Percentiles rank a stretch among this genome's conserved stretches.
These are phyloP conservation scores for Candida morakotiae DNA, from an alignment of 805 yeast genomes.

Conservation along the genomic window DNA sequence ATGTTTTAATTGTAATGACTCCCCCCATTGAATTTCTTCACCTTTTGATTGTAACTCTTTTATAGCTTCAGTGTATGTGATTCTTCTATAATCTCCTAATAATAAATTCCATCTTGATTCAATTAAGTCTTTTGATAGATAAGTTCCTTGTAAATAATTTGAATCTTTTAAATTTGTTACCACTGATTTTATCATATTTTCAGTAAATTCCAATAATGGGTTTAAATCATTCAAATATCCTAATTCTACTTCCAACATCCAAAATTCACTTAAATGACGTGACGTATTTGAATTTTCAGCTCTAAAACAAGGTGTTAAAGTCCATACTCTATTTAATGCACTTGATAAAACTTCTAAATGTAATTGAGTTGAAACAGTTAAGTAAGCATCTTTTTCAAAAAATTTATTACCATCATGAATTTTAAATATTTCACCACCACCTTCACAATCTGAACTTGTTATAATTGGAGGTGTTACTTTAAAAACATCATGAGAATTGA, in stretches of 20 bases:
- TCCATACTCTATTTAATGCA: slow-evolving; percentile 80
- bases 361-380: slow-evolving; percentile 89
- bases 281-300: slow-evolving; percentile 91
- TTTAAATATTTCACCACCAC: slow-evolving; percentile 88
- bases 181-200: slow-evolving; percentile 60
- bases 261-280: slow-evolving; percentile 89
- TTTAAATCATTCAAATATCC: slow-evolving; percentile 56
- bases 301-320: slow-evolving; percentile 85
- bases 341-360: slow-evolving; percentile 80
- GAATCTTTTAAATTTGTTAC: slow-evolving; percentile 13
- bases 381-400: slow-evolving; percentile 62
- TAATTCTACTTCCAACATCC: slow-evolving; percentile 96
- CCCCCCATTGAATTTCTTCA: slow-evolving; percentile 54
- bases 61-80: slow-evolving; percentile 77
- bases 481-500: slow-evolving; percentile 48
- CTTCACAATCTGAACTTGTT: slow-evolving; percentile 93
- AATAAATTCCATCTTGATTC: slow-evolving; percentile 58
- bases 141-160: slow-evolving; percentile 24
- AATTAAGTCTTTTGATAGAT: slow-evolving; percentile 22
- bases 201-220: slow-evolving; percentile 64
- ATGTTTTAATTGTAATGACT: slow-evolving; percentile 73
- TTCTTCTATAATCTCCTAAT: slow-evolving; percentile 56
- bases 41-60: slow-evolving; percentile 31
- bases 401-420: slow-evolving; percentile 33
- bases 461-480: slow-evolving; percentile 85